Conservation (phyloP, 805 yeast species). For the Candida oleophila region DNA sequence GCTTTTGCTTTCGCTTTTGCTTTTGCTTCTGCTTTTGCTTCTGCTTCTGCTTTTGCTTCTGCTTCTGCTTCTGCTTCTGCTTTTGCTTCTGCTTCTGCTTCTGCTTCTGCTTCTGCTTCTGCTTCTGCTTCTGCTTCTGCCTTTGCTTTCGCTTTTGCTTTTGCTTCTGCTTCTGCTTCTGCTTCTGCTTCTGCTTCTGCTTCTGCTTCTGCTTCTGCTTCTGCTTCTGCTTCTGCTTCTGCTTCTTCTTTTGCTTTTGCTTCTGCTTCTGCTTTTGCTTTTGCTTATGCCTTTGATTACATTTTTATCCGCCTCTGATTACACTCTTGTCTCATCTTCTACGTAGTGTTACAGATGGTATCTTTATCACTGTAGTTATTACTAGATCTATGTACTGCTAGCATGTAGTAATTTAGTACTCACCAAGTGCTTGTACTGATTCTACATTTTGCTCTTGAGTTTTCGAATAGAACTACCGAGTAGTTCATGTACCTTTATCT, state of each 20-base stretch:
- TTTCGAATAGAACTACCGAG: too few relatives aligned
- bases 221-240: background rate
- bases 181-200: background rate
- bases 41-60: too few relatives aligned
- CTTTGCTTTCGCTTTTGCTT: background rate
- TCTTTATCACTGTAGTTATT: too few relatives aligned
- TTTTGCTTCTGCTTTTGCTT: background rate
- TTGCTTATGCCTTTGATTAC: background rate
- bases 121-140: background rate
- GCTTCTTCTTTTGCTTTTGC: background rate
- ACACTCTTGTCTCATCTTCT: too few relatives aligned
- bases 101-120: background rate
- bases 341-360: too few relatives aligned
- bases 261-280: background rate
- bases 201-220: background rate
- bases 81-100: background rate
- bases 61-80: background rate
- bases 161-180: background rate
- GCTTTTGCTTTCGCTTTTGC: background rate
- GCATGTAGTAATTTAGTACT: too few relatives aligned
- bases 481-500: too few relatives aligned
- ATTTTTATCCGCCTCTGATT: background rate
- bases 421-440: too few relatives aligned
- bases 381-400: too few relatives aligned
- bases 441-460: too few relatives aligned